Base-by-base conservation (phyloP, 1,284 basidiomycete genomes). In the Singerocomus inundabilis region DNA sequence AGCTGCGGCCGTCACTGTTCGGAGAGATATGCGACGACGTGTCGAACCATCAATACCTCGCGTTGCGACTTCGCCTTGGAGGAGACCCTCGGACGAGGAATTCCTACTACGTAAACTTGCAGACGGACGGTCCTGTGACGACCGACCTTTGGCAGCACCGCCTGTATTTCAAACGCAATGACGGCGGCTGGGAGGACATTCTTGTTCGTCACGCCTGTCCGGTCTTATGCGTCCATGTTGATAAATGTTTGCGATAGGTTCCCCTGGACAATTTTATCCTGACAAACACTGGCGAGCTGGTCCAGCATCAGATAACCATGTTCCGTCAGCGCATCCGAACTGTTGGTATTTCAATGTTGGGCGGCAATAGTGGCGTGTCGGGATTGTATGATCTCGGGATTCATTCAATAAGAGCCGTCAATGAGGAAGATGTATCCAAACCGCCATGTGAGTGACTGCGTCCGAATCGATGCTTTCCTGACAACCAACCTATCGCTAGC, bases 101-200 rank as follows among this genome's bases (percentile, higher is more conserved):
- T 57, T 88, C 88, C 7, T 93, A 91, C 70, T 93, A 88, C 60
- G 89, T 93, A 51, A 96, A 96, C 67, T 71, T 96, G 29, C 93
- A 95, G 67, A 94, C 92, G 3, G 81, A 86, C 44, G 88, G 89
- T 2, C 83, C 87, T 3, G 76, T 89, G 42, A 77, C 80, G 36
- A 84, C 82, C 21, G 92, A 94, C 67, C 72, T 96, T 18, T 96
- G 92, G 84, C 93, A 95, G 63, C 93, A 96, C 62, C 78, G 90
- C 32, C 72, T 96, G 32, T 91, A 83, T 69, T 89, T 94, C 66
- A 74, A 80, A 49, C 77, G 80, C 44, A 72, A 76, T 21, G 84
- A 89, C 47, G 85, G 84, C 15, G 73, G 75, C 10, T 96, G 93
- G 93, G 89, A 94, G 66, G 87, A 93, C 60, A 70, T 95, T 10